These are phyloP conservation scores for Xylogone sp. DNA, from an alignment of 2,329 filamentous ascomycete species.

Conservation along the genomic window DNA sequence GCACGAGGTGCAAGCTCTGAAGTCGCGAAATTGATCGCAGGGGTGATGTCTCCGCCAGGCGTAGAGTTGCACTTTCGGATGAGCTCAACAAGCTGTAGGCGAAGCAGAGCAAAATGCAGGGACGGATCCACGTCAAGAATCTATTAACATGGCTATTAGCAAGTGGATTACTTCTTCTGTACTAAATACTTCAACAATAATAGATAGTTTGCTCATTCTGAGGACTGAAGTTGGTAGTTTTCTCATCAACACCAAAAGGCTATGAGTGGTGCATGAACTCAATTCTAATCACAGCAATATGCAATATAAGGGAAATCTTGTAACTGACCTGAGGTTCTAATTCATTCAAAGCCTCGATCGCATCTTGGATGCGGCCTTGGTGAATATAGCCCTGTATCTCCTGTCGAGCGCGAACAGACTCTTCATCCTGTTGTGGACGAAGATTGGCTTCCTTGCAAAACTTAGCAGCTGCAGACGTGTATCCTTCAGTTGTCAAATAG, in stretches of 20 bases:
- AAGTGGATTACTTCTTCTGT: constrained; percentile 10
- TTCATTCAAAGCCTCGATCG: constrained; percentile 85
- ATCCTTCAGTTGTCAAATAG: constrained; percentile 94
- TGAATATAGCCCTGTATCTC: constrained; percentile 84
- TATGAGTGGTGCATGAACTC: constrained; percentile 99
- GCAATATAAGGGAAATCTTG: constrained; percentile 6
- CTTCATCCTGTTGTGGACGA: constrained; percentile 64
- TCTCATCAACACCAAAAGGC: constrained; percentile 86
- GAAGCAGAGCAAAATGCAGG: constrained; percentile 84
- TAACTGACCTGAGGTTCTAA: constrained; percentile 83
- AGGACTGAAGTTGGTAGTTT: constrained; percentile 73
- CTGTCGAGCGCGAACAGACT: constrained; percentile 73
- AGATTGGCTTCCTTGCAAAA: constrained; percentile 95
- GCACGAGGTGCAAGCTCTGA: constrained; percentile 84
- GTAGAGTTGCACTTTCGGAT: constrained; percentile 72
- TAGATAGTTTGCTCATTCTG: constrained; percentile 66
- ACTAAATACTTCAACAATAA: neutral
- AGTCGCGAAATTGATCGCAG: constrained; percentile 81
- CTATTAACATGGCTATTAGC: constrained; percentile 41
- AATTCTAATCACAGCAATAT: constrained; percentile 84
- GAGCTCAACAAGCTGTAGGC: constrained; percentile 89
- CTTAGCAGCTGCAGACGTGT: constrained; percentile 85
- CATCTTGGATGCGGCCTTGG: constrained; percentile 76
- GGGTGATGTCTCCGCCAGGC: constrained; percentile 65
- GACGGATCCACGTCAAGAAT: constrained; percentile 80